A percentile compares a stretch with the other conserved stretches of the same genome.
Evolutionary conservation across 164 flowering plant genomes (phyloP).

Genomic region (Magnolia kwangsiensis): DNA sequence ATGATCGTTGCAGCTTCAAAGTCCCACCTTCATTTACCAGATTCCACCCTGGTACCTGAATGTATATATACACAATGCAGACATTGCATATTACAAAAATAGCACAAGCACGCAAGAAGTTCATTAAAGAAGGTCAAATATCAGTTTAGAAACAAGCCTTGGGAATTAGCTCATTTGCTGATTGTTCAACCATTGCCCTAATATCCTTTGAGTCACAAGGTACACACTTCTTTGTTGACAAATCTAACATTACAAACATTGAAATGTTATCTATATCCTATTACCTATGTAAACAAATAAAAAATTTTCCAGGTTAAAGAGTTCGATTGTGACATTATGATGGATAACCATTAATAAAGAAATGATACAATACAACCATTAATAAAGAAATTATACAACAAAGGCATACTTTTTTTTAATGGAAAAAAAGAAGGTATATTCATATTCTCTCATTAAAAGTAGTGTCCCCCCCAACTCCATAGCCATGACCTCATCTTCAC

Average conservation of each 20-base stretch:
- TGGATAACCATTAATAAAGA: background rate
- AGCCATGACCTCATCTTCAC: too few relatives aligned
- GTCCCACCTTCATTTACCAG: slow-evolving; percentile 60
- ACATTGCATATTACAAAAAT: background rate
- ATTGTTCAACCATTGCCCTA: slow-evolving; percentile 74
- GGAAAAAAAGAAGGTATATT: too few relatives aligned
- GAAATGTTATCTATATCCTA: background rate
- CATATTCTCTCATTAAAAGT: too few relatives aligned
- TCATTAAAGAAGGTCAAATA: background rate
- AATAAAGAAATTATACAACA: too few relatives aligned
- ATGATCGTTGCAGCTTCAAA: slow-evolving; percentile 58
- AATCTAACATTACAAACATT: slow-evolving; percentile 38
- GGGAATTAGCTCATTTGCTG: slow-evolving; percentile 50
- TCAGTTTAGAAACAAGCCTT: slow-evolving; percentile 34
- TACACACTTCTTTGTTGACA: slow-evolving; percentile 78
- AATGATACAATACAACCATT: too few relatives aligned
- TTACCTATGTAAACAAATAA: too few relatives aligned
- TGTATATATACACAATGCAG: background rate
- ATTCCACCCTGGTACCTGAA: slow-evolving; percentile 83
- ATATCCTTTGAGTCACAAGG: slow-evolving; percentile 76
- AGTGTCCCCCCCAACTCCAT: too few relatives aligned
- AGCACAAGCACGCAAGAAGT: background rate
- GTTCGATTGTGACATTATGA: background rate
- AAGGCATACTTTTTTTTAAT: too few relatives aligned
- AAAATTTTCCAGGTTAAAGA: slow-evolving; percentile 5